Evolutionary conservation across 495 filamentous ascomycete genomes (phyloP), one percentile per base, ranked within the genome.

Genomic region (Hyaloscypha hepaticicola): DNA sequence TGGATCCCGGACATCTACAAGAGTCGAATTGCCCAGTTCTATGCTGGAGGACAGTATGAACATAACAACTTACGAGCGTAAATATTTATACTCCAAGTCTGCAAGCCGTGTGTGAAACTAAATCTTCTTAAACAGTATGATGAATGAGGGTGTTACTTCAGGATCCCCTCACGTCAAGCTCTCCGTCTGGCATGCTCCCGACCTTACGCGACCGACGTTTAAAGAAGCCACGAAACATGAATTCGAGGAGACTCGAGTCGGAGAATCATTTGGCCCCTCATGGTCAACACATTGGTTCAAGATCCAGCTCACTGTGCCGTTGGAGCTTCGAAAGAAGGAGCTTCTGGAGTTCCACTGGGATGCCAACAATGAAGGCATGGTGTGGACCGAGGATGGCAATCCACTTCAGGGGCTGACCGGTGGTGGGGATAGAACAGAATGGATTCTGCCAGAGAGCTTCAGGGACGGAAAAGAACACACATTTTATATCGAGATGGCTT

Each of bases 201-300:
- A 88, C 70, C 86, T 90, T 45, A 79, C 83, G 41, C 85, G 95
- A 24, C 95, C 96, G 16, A 85, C 89, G n/a, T 99, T 99, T 77
- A 74, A 93, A 61, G 92, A 97, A 41, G 95, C 94, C 21, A 89
- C 87, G 34, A 88, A 85, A 24, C 86, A 93, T 63, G 80, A 90
- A 45, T 99, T 96, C 77, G 81, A 81, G 29, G 78, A 84, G n/a
- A 90, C 94, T 1, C 78, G 80, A 19, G 87, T 92, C 59, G 93
- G 94, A 31, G 82, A 87, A 61, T 84, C 79, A 16, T 97, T 97
- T 69, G 95, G 95, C 4, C 95, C 95, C 12, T 93, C 92, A 52
- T 99, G 95, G 95, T 92, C 92, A 0, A 99, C 95, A n/a, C 94
- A 97, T 76, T 99, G 95, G 95, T 95, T 98, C 82, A 88, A 87